Conservation (phyloP, 176 grass and related monocot species). For the Pontederia paniculata region DNA sequence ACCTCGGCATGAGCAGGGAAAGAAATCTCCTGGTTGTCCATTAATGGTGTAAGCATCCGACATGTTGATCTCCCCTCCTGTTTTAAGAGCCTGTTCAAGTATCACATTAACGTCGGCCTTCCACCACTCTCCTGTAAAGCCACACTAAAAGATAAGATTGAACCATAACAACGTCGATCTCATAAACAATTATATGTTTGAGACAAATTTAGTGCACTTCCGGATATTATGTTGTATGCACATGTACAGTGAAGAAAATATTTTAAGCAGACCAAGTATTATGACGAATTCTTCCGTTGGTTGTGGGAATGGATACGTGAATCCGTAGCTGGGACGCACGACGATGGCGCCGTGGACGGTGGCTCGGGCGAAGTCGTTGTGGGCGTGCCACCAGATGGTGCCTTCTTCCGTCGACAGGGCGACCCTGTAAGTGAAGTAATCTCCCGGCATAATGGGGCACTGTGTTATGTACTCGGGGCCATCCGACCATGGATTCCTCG, state of each 20-base stretch:
- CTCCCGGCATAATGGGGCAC: not conserved
- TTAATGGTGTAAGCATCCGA: conserved; percentile 68
- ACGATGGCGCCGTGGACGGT: conserved; percentile 58
- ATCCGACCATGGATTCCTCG: not conserved
- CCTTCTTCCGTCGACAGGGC: conserved; percentile 45
- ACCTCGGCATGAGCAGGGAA: too few species aligned
- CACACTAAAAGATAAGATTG: not conserved
- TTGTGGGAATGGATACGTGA: conserved; percentile 48
- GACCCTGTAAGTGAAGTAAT: conserved; percentile 24
- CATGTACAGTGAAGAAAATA: not conserved
- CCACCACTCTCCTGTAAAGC: conserved; percentile 69
- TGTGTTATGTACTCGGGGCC: conserved; percentile 14
- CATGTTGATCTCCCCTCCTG: conserved; percentile 42
- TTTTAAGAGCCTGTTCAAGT: conserved; percentile 50
- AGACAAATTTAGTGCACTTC: too few species aligned
- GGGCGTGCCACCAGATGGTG: conserved; percentile 89
- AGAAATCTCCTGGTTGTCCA: conserved; percentile 13
- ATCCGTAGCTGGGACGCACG: conserved; percentile 41
- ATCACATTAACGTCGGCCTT: conserved; percentile 43
- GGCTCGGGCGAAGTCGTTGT: conserved; percentile 67
- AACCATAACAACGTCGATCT: conserved; percentile 7
- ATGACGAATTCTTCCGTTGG: conserved; percentile 62
- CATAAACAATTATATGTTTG: not conserved
- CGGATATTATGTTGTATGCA: not conserved
- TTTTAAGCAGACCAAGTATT: conserved; percentile 35